Percentiles rank a stretch among this genome's conserved stretches.
Evolutionary conservation across 2,329 filamentous ascomycete species (phyloP).

Genomic region (Byssochlamys sp.): DNA sequence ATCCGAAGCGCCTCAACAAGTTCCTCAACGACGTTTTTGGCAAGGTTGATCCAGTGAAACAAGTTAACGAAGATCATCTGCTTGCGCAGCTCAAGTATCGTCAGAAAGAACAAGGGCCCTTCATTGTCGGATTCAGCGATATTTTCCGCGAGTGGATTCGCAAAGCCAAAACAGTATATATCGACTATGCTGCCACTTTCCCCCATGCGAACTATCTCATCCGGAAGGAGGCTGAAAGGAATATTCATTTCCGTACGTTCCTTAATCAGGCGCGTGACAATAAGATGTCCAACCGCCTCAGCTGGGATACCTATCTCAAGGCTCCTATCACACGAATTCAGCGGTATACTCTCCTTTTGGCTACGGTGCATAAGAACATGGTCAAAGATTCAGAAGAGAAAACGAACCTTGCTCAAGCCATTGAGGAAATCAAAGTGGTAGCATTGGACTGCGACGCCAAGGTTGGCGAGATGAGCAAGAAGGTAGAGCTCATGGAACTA

Average conservation of each 20-base stretch:
- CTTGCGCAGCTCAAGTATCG: constrained; percentile 91
- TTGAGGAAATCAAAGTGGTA: constrained; percentile 82
- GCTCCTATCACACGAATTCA: constrained; percentile 86
- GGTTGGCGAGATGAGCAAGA: constrained; percentile 83
- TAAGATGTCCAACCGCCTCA: constrained; percentile 68
- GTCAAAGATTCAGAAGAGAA: constrained; percentile 80
- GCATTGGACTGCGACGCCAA: constrained; percentile 84
- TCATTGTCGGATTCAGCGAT: constrained; percentile 87
- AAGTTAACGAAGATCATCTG: constrained; percentile 85
- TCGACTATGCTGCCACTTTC: constrained; percentile 83
- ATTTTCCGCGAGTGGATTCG: constrained; percentile 97
- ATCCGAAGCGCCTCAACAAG: constrained; percentile 63
- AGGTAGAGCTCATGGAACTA: constrained; percentile 79
- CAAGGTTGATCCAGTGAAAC: constrained; percentile 76
- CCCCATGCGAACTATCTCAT: constrained; percentile 75
- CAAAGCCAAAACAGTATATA: constrained; percentile 78
- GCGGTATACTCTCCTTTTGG: constrained; percentile 73
- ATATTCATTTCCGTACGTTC: constrained; percentile 77
- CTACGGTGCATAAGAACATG: constrained; percentile 77
- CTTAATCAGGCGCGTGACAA: constrained; percentile 70
- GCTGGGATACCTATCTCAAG: constrained; percentile 92
- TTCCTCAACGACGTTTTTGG: constrained; percentile 85
- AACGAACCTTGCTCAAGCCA: constrained; percentile 68
- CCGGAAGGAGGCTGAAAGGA: constrained; percentile 72
- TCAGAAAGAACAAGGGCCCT: constrained; percentile 92